Base-by-base conservation (phyloP, 441 rosid species). In the Omphalea diandra region DNA sequence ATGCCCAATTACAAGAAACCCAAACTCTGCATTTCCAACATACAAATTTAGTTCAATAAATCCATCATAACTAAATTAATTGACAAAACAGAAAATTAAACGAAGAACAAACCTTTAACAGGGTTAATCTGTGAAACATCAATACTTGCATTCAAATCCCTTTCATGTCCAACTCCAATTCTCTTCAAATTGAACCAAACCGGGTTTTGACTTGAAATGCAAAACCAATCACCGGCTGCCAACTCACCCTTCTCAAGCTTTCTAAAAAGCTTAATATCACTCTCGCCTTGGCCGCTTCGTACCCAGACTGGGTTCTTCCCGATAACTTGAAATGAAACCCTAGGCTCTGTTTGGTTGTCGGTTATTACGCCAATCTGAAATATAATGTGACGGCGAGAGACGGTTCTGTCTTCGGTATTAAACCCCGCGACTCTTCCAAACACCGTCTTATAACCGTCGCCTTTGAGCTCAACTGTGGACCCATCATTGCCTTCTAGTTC, bases 261-360 rank as follows among this genome's bases (percentile, higher is more conserved):
- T 52, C 84, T 81, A 32, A 80, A 84, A 68, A 83, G 80, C 77
- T 24, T 74, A 17, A 87, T 75, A 5, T 63, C 50, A 7, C 66
- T 31, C 9, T 77, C 80, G 15, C 63, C 73, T 12, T 59, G 52
- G 58, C 60, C 43, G 68, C 75, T 64, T 50, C 77, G 70, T 9
- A 86, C 76, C 94, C 98, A 89, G 12, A 88, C 61, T 20, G 93
- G 96, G 68, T 90, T 93, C 77, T 72, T 85, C 49, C 97, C 94
- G 32, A 81, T 66, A 41, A 88, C 96, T 68, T 83, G 77, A 69
- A 90, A 76, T 24, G 71, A 79, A 76, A 82, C 96, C 84, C 72
- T 84, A 77, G 74, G 74, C 56, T 76, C 79, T 14, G 50, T 44
- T 73, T 65, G 69, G 54, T 72, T 69, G 5, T 52, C 71, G 62